Base-by-base conservation (phyloP, 1,284 basidiomycete genomes). In the Cryptococcus sp. region DNA sequence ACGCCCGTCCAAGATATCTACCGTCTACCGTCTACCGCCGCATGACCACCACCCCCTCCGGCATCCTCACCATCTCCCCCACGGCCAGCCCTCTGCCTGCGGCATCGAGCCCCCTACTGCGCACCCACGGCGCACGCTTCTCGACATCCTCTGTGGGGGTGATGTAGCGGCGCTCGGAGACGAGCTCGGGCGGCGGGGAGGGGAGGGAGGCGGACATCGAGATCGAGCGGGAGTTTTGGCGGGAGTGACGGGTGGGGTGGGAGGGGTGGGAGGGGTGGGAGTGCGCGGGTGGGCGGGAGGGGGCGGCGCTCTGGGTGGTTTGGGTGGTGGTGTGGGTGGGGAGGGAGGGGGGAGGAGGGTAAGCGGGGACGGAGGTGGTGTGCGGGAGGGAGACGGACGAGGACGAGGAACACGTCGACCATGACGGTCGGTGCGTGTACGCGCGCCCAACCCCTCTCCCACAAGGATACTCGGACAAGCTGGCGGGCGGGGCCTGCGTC, bases 111-210 rank as follows among this genome's bases (percentile, higher is more conserved):
- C 49, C 49, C 44, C 49, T 50, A 7, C 48, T 50, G 16, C 54
- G 50, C 7, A 56, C 36, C 54, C 48, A 51, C 7, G 54, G 54
- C 42, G 42, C 42, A 0, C 44, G 48, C 28, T 51, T 56, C 0
- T 11, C 40, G 9, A 36, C 54, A 8, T 56, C 54, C 38, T 46
- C 33, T 5, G 46, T 33, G 46, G 0, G 38, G n/a, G 13, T 23
- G 43, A 28, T 55, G 49, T 4, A 15, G 13, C 18, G 44, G 16
- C 15, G 42, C 24, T 36, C 18, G 1, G 33, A 36, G n/a, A 37
- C 11, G 23, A 20, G 44, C 38, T 52, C 50, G 6, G 44, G 24
- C 9, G 23, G 23, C 36, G 50, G 40, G 33, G 21, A 16, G 23
- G 28, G 43, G 18, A 33, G 24, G 11, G 50, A 33, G 11, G 39